phyloP scores from a whole-genome alignment of 169 alveolate genomes.

The Cryptosporidium sp. region DNA sequence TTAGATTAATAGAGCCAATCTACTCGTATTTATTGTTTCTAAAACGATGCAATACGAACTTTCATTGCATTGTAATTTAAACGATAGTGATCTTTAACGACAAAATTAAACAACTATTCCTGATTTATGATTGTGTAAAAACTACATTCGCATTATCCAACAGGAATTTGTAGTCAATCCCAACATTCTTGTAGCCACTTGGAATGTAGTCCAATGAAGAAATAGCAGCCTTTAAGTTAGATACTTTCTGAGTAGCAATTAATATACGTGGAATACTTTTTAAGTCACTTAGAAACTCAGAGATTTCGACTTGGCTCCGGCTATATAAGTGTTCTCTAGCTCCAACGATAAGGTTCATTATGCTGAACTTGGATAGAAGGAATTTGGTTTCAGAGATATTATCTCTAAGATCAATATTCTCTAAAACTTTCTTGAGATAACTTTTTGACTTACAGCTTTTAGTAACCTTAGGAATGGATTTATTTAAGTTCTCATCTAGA shows the following conservation, averaged over 20 bases:
- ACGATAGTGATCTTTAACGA: not conserved
- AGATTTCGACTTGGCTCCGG: not conserved
- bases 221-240: constrained; percentile 10
- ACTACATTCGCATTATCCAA: not conserved
- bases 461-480: not conserved
- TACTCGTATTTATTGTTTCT: no score
- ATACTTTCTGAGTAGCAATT: constrained; percentile 9
- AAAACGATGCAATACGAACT: no score
- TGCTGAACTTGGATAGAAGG: not conserved
- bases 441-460: not conserved
- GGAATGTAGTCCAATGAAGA: constrained; percentile 23
- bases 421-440: constrained; percentile 4
- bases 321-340: not conserved
- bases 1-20: not conserved
- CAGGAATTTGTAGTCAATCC: not conserved
- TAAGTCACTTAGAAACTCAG: not conserved
- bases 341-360: not conserved
- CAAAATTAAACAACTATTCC: no score
- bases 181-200: not conserved
- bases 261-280: not conserved
- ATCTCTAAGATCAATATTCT: not conserved
- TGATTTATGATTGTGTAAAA: not conserved
- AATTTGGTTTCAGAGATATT: not conserved
- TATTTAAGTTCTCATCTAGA: not conserved
- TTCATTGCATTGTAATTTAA: no score